Base-by-base conservation (phyloP, 2,329 filamentous ascomycete genomes). In the Purpureocillium lavendulum region DNA sequence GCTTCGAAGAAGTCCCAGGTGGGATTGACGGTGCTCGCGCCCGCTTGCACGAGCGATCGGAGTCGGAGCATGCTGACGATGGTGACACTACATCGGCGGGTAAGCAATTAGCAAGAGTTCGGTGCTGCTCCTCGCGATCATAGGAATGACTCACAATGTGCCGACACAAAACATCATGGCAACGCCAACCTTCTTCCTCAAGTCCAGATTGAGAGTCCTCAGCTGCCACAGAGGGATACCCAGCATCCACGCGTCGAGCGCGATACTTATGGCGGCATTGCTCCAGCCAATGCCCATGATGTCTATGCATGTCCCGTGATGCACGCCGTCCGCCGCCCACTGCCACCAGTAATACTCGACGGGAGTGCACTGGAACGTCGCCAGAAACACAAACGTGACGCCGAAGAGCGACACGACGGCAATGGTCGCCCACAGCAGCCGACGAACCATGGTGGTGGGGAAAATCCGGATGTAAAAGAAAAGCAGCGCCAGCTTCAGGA, bases 391-490 rank as follows among this genome's bases (percentile, higher is more conserved):
- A 33, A 62, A 66, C 0, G 50, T 38, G 3, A 55, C 28, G 1
- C 54, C 57, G 18, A 51, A 56, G 7, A 51, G 16, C 4, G 46
- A 43, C 26, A 53, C 57, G 39, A 66, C 52, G 7, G 38, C 42
- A 4, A 58, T 43, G 3, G 57, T 56, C 4, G 42, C 47, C 47
- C 56, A 61, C 6, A 64, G 49, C 26, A 59, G 15, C n/a, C 48
- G 42, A 9, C 52, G 48, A 15, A 63, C 56, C 1, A 24, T 30
- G 4, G 32, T 42, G 1, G 49, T 48, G 4, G 60, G 60, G 33
- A 67, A 67, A 35, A 68, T 60, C 17, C 60, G 56, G 29, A 63
- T 51, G 42, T 64, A 67, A 43, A 68, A 64, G 40, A 57, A 54
- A 2, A 67, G 46, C 26, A 68, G 51, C 7, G 64, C 59, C 37